Evolutionary conservation across 805 yeast genomes (phyloP), one percentile per base, ranked within the genome.

Genomic region (Torulaspora gathmanii): DNA sequence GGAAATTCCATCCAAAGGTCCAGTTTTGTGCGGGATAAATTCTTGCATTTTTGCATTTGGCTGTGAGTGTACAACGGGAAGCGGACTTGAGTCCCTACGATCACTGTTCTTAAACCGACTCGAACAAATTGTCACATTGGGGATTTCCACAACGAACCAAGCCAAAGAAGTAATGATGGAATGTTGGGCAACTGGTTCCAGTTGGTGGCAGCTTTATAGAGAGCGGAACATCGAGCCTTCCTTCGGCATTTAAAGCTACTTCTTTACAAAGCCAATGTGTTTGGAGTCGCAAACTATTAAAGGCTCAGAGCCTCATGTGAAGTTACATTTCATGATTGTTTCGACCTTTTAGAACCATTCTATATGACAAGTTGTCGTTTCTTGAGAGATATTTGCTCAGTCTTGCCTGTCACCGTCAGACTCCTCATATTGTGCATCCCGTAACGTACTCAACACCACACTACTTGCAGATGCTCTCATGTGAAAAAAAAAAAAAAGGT

Each of bases 131-230:
- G 38, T 15, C 12, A 22, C 4, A 5, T 20, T 35, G n/a, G 53
- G 53, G 4, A 42, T 50, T 38, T 19, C 53, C 5, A 41, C 51
- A 17, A 50, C 53, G 12, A 33, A 19, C 4, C 46, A 44, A 25
- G 54, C 54, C 1, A 44, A 28, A 30, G 39, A 16, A 6, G 42
- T 50, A 3, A 50, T 50, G 49, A 31, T 39, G 31, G 45, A 47
- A 10, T 50, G 54, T 35, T 50, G 51, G 54, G 13, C 15, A 6
- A 35, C 33, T 4, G 30, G 42, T 15, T 44, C 36, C 35, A 16
- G 34, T 28, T 50, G 54, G 54, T 50, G 54, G 54, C 45, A 47
- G 15, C 25, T 50, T 12, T 17, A 45, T 25, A 42, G 45, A 27
- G 46, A 44, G n/a, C 35, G 37, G 27, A 47, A 47, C 23, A 37